Evolutionary conservation across 83 land plant genomes (phyloP).

Genomic region (Picea abies): DNA sequence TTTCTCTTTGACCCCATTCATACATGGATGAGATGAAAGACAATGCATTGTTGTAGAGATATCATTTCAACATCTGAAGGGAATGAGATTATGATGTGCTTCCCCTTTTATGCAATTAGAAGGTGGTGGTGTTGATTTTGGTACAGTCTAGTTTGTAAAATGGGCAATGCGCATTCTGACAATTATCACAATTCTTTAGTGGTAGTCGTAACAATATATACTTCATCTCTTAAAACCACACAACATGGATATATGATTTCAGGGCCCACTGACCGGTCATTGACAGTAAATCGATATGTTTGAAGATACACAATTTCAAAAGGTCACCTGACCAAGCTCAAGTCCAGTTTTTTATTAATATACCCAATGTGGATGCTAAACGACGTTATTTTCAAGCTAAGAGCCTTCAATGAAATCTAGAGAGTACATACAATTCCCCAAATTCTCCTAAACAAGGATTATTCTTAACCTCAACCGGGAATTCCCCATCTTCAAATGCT

Average conservation of each 20-base stretch:
- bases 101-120: no score
- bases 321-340: not conserved
- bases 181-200: slow-evolving; percentile 61
- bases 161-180: slow-evolving; percentile 86
- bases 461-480: not conserved
- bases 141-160: slow-evolving; percentile 82
- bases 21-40: no score
- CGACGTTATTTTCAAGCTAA: not conserved
- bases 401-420: not conserved
- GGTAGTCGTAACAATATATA: no score
- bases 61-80: no score
- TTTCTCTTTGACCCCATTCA: no score
- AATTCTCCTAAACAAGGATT: no score
- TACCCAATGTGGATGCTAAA: not conserved
- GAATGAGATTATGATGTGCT: no score
- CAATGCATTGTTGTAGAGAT: no score
- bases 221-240: no score
- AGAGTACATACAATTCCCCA: not conserved
- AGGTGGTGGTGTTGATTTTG: slow-evolving; percentile 83
- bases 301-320: not conserved
- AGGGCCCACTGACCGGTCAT: not conserved
- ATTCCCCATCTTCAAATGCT: not conserved
- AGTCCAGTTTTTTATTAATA: not conserved
- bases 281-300: not conserved
- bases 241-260: no score